phyloP scores from a whole-genome alignment of 805 yeast genomes.

The Brettanomyces sp. region DNA sequence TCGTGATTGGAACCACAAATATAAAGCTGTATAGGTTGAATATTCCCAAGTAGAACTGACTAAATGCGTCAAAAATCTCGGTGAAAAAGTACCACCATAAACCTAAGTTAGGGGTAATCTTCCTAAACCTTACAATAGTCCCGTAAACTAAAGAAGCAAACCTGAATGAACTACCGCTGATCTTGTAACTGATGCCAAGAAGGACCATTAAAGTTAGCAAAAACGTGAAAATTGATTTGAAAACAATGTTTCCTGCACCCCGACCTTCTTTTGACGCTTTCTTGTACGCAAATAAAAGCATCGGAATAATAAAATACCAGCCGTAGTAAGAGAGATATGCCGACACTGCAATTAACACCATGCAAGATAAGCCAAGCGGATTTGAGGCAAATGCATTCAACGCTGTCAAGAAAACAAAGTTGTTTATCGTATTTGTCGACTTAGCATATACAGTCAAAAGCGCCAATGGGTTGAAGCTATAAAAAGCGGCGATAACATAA shows the following conservation, averaged over 20 bases:
- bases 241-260: background rate
- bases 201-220: slow-evolving; percentile 20
- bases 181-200: slow-evolving; percentile 28
- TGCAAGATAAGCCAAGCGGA: slow-evolving; percentile 31
- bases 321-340: slow-evolving; percentile 59
- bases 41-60: slow-evolving; percentile 71
- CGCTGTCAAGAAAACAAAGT: slow-evolving; percentile 34
- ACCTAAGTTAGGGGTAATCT: slow-evolving; percentile 84
- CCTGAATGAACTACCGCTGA: slow-evolving; percentile 29
- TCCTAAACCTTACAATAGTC: slow-evolving; percentile 47
- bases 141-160: slow-evolving; percentile 52
- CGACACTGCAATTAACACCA: slow-evolving; percentile 50
- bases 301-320: slow-evolving; percentile 48
- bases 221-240: slow-evolving; percentile 23
- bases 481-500: slow-evolving; percentile 34
- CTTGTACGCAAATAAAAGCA: slow-evolving; percentile 25
- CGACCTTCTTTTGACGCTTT: background rate
- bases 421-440: slow-evolving; percentile 55
- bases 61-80: slow-evolving; percentile 87
- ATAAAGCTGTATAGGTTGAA: slow-evolving; percentile 68
- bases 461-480: slow-evolving; percentile 74
- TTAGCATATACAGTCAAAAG: slow-evolving; percentile 58
- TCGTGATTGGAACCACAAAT: slow-evolving; percentile 64
- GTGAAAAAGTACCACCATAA: slow-evolving; percentile 98
- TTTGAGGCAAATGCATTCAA: slow-evolving; percentile 17